These are phyloP conservation scores for Exserohilum turcica DNA, from an alignment of 2,329 filamentous ascomycete species.

Conservation along the genomic window DNA sequence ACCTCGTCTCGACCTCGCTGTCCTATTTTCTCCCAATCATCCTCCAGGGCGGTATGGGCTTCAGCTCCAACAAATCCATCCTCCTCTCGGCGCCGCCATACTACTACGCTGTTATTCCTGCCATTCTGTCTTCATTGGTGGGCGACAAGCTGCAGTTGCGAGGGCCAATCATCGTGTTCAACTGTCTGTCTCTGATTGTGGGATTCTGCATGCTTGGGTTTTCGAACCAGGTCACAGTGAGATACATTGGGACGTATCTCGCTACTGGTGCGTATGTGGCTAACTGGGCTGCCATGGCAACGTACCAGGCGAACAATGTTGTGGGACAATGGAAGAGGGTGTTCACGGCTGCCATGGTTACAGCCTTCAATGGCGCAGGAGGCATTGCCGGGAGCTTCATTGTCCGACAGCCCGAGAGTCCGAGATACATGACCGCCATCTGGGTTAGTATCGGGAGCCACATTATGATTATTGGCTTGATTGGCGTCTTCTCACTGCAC, in stretches of 20 bases:
- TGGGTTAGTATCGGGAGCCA: slow-evolving; percentile 69
- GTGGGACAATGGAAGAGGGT: slow-evolving; percentile 67
- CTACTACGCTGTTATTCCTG: slow-evolving; percentile 69
- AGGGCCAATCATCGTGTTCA: slow-evolving; percentile 68
- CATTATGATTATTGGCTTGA: slow-evolving; percentile 61
- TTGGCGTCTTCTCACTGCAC: slow-evolving; percentile 58
- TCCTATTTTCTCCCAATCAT: slow-evolving; percentile 70
- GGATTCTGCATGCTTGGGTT: slow-evolving; percentile 72
- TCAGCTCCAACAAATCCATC: slow-evolving; percentile 54
- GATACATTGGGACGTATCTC: slow-evolving; percentile 68
- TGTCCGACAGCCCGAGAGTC: slow-evolving; percentile 65
- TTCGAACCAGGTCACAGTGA: slow-evolving; percentile 61
- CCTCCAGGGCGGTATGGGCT: slow-evolving; percentile 55
- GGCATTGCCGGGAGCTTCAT: slow-evolving; percentile 71
- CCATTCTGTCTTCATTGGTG: slow-evolving; percentile 65
- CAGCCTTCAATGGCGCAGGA: slow-evolving; percentile 66
- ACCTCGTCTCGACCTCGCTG: slow-evolving; percentile 68
- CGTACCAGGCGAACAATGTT: slow-evolving; percentile 58
- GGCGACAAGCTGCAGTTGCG: slow-evolving; percentile 66
- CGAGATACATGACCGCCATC: slow-evolving; percentile 67
- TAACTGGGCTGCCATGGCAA: slow-evolving; percentile 70
- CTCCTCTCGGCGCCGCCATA: slow-evolving; percentile 70
- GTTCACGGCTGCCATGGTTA: slow-evolving; percentile 64
- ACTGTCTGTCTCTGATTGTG: slow-evolving; percentile 64
- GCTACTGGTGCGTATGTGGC: slow-evolving; percentile 71